These are phyloP conservation scores for Verbena officinalis DNA, from an alignment of 257 asterid genomes.

Conservation along the genomic window DNA sequence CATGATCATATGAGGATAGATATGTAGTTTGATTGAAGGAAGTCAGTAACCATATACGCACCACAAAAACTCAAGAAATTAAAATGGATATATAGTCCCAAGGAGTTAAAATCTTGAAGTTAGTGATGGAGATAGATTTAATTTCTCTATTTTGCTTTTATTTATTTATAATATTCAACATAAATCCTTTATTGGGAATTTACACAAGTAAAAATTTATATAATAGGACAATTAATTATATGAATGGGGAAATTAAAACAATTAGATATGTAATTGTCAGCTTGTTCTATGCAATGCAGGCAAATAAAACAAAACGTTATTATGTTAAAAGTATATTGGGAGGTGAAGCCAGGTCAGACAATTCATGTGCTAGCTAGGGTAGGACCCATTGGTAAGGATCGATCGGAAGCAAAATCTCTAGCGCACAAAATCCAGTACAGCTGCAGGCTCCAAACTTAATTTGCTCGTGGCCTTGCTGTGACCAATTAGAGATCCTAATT, in stretches of 20 bases:
- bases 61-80: neutral
- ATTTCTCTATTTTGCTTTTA: neutral
- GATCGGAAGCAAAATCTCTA: conserved; percentile 29
- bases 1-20: neutral
- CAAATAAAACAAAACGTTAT: conserved; percentile 37
- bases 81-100: neutral
- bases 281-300: conserved; percentile 29
- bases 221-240: conserved; percentile 36
- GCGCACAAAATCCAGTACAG: conserved; percentile 24
- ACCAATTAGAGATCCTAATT: conserved; percentile 24
- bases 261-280: conserved; percentile 42
- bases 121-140: conserved; percentile 26
- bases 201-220: neutral
- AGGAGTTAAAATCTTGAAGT: conserved; percentile 29
- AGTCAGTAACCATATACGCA: neutral
- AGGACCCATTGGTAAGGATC: conserved; percentile 30
- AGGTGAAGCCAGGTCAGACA: conserved; percentile 32
- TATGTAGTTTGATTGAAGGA: neutral
- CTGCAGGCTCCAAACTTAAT: too few relatives aligned
- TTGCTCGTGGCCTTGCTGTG: conserved; percentile 49
- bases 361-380: conserved; percentile 56
- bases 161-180: neutral
- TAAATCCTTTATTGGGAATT: conserved; percentile 16
- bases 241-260: too few relatives aligned
- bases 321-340: conserved; percentile 31